Percentiles rank a stretch among this genome's conserved stretches.
Conservation (phyloP, 2,329 filamentous ascomycete species). For the Bipolaris oryzae region DNA sequence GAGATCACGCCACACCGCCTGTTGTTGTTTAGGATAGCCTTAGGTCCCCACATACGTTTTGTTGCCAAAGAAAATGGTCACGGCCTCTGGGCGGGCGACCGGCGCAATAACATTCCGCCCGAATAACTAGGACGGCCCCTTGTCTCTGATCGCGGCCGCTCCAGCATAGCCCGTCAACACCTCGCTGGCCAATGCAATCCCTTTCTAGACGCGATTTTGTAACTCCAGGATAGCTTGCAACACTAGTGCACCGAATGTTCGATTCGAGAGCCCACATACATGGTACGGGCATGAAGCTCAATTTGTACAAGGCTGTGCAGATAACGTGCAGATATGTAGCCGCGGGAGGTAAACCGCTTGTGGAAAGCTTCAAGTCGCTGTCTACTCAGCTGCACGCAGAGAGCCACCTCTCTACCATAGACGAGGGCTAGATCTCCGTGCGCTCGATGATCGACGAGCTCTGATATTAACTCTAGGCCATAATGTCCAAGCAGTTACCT, state of each 20-base stretch:
- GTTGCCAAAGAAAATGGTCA: background rate
- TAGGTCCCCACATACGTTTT: background rate
- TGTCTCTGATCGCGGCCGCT: slow-evolving; percentile 2
- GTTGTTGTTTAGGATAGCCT: background rate
- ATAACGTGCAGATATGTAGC: slow-evolving; percentile 21
- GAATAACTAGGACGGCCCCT: slow-evolving; percentile 2
- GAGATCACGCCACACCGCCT: slow-evolving; percentile 25
- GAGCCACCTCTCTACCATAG: background rate
- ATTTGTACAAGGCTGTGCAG: slow-evolving; percentile 18
- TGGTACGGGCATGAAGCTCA: slow-evolving; percentile 14
- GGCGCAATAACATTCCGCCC: slow-evolving; percentile 12
- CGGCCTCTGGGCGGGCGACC: slow-evolving; percentile 3
- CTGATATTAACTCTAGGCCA: slow-evolving; percentile 10
- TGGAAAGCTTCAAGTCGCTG: slow-evolving; percentile 9
- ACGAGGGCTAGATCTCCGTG: slow-evolving; percentile 7
- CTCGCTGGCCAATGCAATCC: background rate
- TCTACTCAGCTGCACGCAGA: slow-evolving; percentile 1
- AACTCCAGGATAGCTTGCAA: slow-evolving; percentile 3
- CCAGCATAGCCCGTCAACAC: background rate
- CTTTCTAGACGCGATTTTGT: background rate
- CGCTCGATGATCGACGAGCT: slow-evolving; percentile 5
- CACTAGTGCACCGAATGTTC: slow-evolving; percentile 20
- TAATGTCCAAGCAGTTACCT: slow-evolving; percentile 1
- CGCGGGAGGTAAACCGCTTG: slow-evolving; percentile 20
- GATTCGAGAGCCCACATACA: slow-evolving; percentile 15